Evolutionary conservation across 345 rosid species (phyloP).

Genomic region (Gossypium ekmanianum): DNA sequence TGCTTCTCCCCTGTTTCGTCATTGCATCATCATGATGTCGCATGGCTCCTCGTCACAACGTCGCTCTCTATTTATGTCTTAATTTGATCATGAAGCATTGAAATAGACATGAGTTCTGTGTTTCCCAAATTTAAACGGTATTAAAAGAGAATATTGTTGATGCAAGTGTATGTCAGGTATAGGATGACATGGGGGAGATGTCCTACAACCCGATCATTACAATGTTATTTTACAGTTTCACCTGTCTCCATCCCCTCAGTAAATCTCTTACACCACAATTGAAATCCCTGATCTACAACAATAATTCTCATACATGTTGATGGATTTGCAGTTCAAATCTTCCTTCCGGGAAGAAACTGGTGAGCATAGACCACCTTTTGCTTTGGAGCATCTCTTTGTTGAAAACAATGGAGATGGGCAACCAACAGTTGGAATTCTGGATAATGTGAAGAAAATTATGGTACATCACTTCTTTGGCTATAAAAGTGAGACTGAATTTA

Average conservation of each 20-base stretch:
- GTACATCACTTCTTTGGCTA: conserved; percentile 11
- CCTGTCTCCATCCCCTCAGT: no score
- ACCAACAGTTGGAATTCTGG: conserved; percentile 1
- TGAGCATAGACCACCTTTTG: not conserved
- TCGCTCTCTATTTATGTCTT: not conserved
- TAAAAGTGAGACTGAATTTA: conserved; percentile 15
- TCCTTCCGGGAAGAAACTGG: not conserved
- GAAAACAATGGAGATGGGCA: not conserved
- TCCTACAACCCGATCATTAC: no score
- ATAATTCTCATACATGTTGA: not conserved
- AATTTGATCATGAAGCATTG: not conserved
- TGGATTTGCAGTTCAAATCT: conserved; percentile 6
- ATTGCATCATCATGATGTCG: no score
- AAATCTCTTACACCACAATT: not conserved
- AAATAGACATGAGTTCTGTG: not conserved
- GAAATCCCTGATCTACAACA: not conserved
- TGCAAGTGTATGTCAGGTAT: no score
- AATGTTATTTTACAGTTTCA: not conserved
- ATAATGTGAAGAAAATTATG: conserved; percentile 1
- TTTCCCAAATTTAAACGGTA: no score
- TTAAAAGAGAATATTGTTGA: no score
- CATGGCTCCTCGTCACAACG: no score
- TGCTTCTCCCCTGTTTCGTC: no score
- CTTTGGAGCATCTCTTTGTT: not conserved
- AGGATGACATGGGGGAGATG: no score